Conservation (phyloP, 75 land plant genomes). For the Selaginella tamariscina region DNA sequence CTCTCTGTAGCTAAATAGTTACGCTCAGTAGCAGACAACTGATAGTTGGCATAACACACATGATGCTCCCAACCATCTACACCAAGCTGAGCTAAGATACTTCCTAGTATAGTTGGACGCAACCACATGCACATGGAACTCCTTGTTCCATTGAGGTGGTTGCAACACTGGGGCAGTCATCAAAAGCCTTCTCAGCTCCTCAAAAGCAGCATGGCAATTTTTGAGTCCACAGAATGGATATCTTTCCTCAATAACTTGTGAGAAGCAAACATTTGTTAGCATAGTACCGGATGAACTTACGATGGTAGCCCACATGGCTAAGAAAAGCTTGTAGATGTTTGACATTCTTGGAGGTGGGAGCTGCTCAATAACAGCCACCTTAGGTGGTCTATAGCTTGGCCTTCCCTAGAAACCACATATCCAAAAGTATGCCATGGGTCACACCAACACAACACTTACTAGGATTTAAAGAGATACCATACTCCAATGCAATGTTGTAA, state of each 20-base stretch:
- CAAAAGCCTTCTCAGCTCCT: background rate
- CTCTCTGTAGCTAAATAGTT: background rate
- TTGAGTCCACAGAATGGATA: background rate
- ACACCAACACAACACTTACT: too few relatives aligned
- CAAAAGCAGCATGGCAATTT: background rate
- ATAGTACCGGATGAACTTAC: background rate
- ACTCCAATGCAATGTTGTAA: too few relatives aligned
- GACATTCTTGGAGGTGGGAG: too few relatives aligned
- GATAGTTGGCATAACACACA: background rate
- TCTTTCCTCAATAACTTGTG: constrained; percentile 11
- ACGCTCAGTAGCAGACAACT: background rate
- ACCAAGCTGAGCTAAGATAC: background rate
- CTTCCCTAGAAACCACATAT: too few relatives aligned
- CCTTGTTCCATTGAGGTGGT: background rate
- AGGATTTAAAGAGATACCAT: too few relatives aligned
- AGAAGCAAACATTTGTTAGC: background rate
- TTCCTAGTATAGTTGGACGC: background rate
- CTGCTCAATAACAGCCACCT: too few relatives aligned
- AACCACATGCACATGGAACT: constrained; percentile 11
- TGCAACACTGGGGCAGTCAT: background rate
- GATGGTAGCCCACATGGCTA: constrained; percentile 5
- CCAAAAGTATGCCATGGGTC: too few relatives aligned
- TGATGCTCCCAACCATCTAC: constrained; percentile 8
- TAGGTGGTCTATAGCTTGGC: too few relatives aligned
- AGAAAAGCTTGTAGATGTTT: constrained; percentile 9